phyloP scores from a whole-genome alignment of 768 basidiomycete species.

The Porpolomopsis calyptriformis region DNA sequence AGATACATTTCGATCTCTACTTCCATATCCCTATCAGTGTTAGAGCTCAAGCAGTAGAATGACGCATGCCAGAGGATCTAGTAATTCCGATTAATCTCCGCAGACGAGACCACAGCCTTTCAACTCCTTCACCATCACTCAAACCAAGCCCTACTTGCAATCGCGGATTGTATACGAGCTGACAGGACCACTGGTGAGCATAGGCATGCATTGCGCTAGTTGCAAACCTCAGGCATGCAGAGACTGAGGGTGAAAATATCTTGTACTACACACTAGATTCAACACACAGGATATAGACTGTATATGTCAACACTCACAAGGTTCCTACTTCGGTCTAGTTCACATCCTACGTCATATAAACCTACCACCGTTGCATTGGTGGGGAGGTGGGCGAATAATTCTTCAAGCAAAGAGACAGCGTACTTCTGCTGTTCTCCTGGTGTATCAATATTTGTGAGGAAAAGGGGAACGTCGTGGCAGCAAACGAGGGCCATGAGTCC shows the following conservation, averaged over 20 bases:
- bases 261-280: constrained; percentile 17
- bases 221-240: constrained; percentile 14
- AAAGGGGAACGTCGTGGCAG: constrained; percentile 21
- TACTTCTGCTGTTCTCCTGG: constrained; percentile 23
- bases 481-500: constrained; percentile 24
- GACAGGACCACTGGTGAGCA: constrained; percentile 26
- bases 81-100: constrained; percentile 15
- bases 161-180: constrained; percentile 25
- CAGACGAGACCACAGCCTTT: constrained; percentile 23
- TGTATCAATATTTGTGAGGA: constrained; percentile 22
- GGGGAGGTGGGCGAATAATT: constrained; percentile 22
- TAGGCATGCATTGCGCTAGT: constrained; percentile 27
- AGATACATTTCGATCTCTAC: constrained; percentile 20
- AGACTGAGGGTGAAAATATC: constrained; percentile 13
- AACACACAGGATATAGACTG: constrained; percentile 20
- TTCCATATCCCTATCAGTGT: not conserved
- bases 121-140: constrained; percentile 26
- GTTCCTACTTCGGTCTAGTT: constrained; percentile 21
- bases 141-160: constrained; percentile 21
- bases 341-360: constrained; percentile 23
- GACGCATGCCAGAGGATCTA: constrained; percentile 18
- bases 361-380: constrained; percentile 15
- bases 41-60: not conserved
- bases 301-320: constrained; percentile 16
- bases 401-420: constrained; percentile 23